Evolutionary conservation across 768 basidiomycete species (phyloP), one percentile per base, ranked within the genome.

Genomic region (Lentinula sp.): DNA sequence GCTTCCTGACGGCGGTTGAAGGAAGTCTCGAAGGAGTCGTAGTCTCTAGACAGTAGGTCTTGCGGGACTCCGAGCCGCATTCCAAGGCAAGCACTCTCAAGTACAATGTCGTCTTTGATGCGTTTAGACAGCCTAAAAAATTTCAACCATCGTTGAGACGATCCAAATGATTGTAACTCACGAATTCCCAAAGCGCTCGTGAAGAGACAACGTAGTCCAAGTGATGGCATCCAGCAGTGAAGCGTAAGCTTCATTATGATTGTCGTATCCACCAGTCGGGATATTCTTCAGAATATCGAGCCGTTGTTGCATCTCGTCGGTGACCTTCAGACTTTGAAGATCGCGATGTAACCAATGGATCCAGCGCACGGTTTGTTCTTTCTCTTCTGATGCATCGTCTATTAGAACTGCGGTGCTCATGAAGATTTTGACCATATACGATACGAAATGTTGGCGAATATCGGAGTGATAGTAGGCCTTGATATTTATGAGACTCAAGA

Each of bases 181-280:
- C 65, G 52, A 42, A 34, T 56, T 39, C 3, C 65, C 65, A 45
- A 61, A 64, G 15, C 57, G 62, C 0, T 61, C 62, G 28, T 65
- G 62, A 35, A 65, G 57, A 13, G 62, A 53, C 9, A 65, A 54
- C 2, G 63, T 61, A 16, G 52, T 53, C 62, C 62, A 65, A 52
- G 65, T 64, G 28, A 65, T 21, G 15, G 64, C 63, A 45, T 65
- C 40, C 62, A 65, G 63, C 46, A 62, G 62, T 28, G 62, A 65
- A 11, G 64, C 58, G 53, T 65, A 59, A 7, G 60, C 18, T 48
- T 65, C 64, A 57, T 65, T 53, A 28, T 8, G 3, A 13, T 2
- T 8, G 23, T 23, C 23, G 23, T 23, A 23, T 9, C 37, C 37
- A 39, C 1, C 0, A 13, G 37, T 39, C 13, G 5, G 60, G 37